Conservation (phyloP, 306 rosid species). For the Datisca glomerata region DNA sequence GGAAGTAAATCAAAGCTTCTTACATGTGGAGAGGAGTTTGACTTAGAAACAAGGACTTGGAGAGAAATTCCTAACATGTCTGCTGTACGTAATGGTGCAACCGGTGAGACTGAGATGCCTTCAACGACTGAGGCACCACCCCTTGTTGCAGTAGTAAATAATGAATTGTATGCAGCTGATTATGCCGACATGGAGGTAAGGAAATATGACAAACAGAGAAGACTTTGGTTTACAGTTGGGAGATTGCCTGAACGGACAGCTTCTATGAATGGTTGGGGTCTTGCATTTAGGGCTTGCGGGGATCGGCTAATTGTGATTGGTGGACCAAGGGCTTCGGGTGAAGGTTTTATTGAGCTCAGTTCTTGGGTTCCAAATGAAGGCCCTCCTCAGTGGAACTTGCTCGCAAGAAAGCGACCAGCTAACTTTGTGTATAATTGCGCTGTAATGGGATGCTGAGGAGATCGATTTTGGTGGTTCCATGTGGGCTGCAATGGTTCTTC, state of each 20-base stretch:
- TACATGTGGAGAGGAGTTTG: conserved; percentile 66
- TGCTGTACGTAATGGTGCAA: conserved; percentile 37
- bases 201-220: conserved; percentile 42
- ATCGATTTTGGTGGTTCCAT: background rate
- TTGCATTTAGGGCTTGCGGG: conserved; percentile 67
- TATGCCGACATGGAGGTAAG: conserved; percentile 73
- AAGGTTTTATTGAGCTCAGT: conserved; percentile 30
- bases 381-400: conserved; percentile 40
- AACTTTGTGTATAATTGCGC: conserved; percentile 65
- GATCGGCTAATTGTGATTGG: conserved; percentile 46
- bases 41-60: conserved; percentile 54
- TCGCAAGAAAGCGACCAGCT: conserved; percentile 28
- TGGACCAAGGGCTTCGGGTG: conserved; percentile 22
- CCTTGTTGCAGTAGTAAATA: conserved; percentile 66
- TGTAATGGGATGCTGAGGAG: conserved; percentile 68
- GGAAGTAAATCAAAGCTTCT: conserved; percentile 47
- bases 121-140: conserved; percentile 82
- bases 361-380: conserved; percentile 44
- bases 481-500: background rate
- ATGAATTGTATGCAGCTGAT: conserved; percentile 71
- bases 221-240: conserved; percentile 32
- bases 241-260: conserved; percentile 35
- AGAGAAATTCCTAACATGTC: conserved; percentile 71
- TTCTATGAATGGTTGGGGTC: conserved; percentile 59
- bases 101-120: conserved; percentile 34